These are phyloP conservation scores for Leccinum barrowsii DNA, from an alignment of 768 basidiomycete species.

Conservation along the genomic window DNA sequence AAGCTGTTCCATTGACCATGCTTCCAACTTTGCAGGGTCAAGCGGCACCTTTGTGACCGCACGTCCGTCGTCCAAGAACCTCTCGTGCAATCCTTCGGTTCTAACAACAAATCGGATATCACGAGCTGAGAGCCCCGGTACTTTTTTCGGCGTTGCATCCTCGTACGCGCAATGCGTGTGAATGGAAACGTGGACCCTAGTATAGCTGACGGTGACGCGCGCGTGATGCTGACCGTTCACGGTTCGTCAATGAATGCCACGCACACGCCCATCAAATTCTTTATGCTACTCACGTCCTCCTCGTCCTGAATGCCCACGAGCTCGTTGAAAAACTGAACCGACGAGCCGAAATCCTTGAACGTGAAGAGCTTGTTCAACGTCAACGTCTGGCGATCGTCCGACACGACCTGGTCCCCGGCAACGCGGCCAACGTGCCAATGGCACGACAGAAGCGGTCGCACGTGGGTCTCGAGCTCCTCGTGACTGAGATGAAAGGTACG, in stretches of 20 bases:
- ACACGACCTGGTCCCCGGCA: constrained; percentile 2
- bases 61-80: constrained; percentile 20
- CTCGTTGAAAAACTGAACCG: constrained; percentile 28
- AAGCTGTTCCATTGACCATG: constrained; percentile 26
- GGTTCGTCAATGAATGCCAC: not conserved
- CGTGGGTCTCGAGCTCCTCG: constrained; percentile 30
- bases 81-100: constrained; percentile 35
- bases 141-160: constrained; percentile 11
- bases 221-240: constrained; percentile 28
- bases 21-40: constrained; percentile 8
- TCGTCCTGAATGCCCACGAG: constrained; percentile 26
- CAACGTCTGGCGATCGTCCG: constrained; percentile 14
- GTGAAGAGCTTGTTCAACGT: constrained; percentile 28
- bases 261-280: not conserved
- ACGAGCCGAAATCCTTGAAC: constrained; percentile 23
- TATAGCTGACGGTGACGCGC: constrained; percentile 27
- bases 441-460: constrained; percentile 36
- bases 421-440: constrained; percentile 25
- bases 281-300: constrained; percentile 30
- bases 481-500: constrained; percentile 35
- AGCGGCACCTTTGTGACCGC: constrained; percentile 22
- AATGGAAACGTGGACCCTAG: constrained; percentile 18
- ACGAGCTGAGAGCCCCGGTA: constrained; percentile 46
- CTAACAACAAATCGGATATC: constrained; percentile 48
- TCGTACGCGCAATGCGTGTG: constrained; percentile 29